phyloP scores from a whole-genome alignment of 2,329 filamentous ascomycete species.

The Colletotrichum theobromicola region DNA sequence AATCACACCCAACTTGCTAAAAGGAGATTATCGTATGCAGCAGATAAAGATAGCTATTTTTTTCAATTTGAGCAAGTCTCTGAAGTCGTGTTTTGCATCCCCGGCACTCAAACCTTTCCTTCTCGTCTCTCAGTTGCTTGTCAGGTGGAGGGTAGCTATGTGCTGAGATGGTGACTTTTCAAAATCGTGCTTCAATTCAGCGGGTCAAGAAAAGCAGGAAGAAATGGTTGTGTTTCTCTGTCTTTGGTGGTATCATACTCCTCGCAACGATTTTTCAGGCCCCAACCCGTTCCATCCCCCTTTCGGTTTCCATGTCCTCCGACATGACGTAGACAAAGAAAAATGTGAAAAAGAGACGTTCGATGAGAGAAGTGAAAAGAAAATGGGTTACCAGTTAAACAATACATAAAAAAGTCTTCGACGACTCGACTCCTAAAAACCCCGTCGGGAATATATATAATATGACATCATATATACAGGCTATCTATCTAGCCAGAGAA shows the following conservation, averaged over 20 bases:
- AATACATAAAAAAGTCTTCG: conserved; percentile 19
- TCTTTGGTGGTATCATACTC: conserved; percentile 13
- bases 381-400: conserved; percentile 18
- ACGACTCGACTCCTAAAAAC: conserved; percentile 17
- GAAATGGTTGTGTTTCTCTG: background rate
- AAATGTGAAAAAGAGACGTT: background rate
- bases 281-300: background rate
- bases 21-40: background rate
- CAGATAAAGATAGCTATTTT: background rate
- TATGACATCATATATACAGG: conserved; percentile 29
- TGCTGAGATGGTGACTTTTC: background rate
- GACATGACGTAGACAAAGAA: conserved; percentile 1
- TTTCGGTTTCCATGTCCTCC: background rate
- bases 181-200: conserved; percentile 14
- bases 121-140: background rate
- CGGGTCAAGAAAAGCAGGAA: background rate
- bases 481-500: conserved; percentile 25
- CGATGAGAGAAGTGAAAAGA: background rate
- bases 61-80: background rate
- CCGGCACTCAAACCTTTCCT: background rate
- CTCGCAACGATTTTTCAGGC: background rate
- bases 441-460: conserved; percentile 28
- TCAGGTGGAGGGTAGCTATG: background rate
- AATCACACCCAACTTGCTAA: background rate
- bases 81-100: background rate